Conservation (phyloP, 2,329 filamentous ascomycete genomes). For the Colletotrichum endophyticum region DNA sequence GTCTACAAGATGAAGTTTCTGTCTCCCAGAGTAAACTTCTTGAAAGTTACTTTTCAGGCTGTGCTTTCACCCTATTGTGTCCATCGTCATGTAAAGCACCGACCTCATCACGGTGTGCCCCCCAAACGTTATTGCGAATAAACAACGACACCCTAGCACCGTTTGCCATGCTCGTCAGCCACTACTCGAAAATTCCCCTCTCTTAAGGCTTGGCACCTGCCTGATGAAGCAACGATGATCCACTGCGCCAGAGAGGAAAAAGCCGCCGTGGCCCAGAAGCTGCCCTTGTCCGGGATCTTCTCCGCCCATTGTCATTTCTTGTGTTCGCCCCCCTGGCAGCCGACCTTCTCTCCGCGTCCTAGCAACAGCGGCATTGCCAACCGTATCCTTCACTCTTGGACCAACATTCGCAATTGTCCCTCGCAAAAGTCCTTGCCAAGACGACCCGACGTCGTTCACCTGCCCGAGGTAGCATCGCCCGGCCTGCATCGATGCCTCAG, state of each 20-base stretch:
- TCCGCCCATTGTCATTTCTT: background rate
- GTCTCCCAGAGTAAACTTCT: background rate
- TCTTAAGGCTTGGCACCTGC: conserved; percentile 17
- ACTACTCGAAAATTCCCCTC: conserved; percentile 3
- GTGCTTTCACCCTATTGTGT: background rate
- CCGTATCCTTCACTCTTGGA: background rate
- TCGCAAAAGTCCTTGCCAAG: conserved; percentile 16
- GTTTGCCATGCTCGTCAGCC: background rate
- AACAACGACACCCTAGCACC: background rate
- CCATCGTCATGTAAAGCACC: background rate
- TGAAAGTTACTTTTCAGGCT: background rate
- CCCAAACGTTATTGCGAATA: background rate
- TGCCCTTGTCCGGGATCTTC: background rate
- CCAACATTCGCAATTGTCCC: background rate
- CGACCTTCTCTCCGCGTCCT: conserved; percentile 1
- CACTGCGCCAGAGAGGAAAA: background rate
- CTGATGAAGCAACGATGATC: conserved; percentile 11
- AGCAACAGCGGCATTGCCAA: background rate
- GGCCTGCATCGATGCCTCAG: conserved; percentile 14
- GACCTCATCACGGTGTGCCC: background rate
- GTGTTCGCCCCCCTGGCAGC: background rate
- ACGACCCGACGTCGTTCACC: background rate
- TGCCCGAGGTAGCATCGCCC: conserved; percentile 18
- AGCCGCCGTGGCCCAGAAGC: background rate
- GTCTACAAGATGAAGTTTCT: background rate